Evolutionary conservation across 345 rosid species (phyloP), one percentile per base, ranked within the genome.

Genomic region (Populus ilicifolia): DNA sequence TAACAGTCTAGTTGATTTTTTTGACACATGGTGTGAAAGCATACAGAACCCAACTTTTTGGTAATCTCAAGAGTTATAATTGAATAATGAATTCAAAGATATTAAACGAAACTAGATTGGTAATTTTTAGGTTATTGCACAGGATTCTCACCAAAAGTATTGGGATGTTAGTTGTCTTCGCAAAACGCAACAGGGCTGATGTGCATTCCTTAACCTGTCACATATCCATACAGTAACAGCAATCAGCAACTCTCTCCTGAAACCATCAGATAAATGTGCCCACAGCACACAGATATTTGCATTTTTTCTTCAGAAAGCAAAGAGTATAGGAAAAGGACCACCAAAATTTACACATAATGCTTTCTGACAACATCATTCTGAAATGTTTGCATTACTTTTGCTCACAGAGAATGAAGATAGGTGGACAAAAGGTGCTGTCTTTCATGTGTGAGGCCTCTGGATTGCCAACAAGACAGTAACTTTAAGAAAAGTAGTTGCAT

Each of bases 121-220:
- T 10, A 56, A 25, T 52, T 9, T 2, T 48, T 36, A 64, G 33
- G 44, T 67, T n/a, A 21, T n/a, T 77, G 70, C 69, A 35, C 66
- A 68, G 69, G 46, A 35, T 61, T 69, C 97, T 87, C 85, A 94
- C 98, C 96, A 95, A 82, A 83, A 95, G 84, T 75, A 95, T 94
- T 65, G 98, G 96, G 75, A 95, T 80, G 70, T 87, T 89, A 43
- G 98, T 89, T 79, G 84, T 88, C 86, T 93, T 95, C 9, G 99
- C 94, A 88, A 92, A 95, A 21, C 96, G 96, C 78, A 95, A 82
- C 83, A 95, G 82, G 12, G 97, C 88, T 76, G 94, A 89, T 75
- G 99, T 92, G 80, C 97, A 95, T 75, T 92, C 99, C 81, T 84
- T 93, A 82, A 95, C 97, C 99, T 93, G 89, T 69, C 72, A 86